Evolutionary conservation across 768 basidiomycete species (phyloP).

Genomic region (Macrocybe gigantea): DNA sequence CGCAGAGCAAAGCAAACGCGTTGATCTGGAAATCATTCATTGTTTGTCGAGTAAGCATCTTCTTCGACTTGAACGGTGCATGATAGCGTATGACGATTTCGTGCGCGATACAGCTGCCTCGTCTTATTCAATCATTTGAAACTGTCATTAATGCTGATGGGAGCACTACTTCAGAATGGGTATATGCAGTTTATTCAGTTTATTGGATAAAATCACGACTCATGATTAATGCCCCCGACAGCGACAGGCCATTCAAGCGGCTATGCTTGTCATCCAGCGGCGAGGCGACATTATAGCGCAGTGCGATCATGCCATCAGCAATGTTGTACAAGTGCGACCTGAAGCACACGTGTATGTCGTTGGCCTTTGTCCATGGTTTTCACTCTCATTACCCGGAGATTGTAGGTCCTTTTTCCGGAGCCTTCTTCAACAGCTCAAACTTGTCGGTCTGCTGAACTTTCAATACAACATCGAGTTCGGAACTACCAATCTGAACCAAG

Average conservation of each 20-base stretch:
- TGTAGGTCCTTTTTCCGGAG: conserved; percentile 36
- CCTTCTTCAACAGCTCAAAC: conserved; percentile 50
- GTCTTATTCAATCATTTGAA: conserved; percentile 50
- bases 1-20: conserved; percentile 35
- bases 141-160: conserved; percentile 48
- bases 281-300: conserved; percentile 49
- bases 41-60: conserved; percentile 55
- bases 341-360: too few relatives aligned
- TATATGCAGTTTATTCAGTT: conserved; percentile 21
- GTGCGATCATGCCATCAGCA: conserved; percentile 40
- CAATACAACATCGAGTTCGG: conserved; percentile 42
- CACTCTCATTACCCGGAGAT: conserved; percentile 6
- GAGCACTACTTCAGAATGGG: conserved; percentile 52
- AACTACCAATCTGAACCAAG: conserved; percentile 36
- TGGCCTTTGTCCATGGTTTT: conserved; percentile 11
- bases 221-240: conserved; percentile 4
- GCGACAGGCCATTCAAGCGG: conserved; percentile 41
- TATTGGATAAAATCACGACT: not conserved
- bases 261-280: conserved; percentile 41
- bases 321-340: too few relatives aligned
- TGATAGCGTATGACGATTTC: not conserved
- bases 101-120: conserved; percentile 46
- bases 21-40: conserved; percentile 68
- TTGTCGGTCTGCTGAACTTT: conserved; percentile 49
- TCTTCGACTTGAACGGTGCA: not conserved